Base-by-base conservation (phyloP, 2,329 filamentous ascomycete genomes). In the Cordyceps pruinosa region DNA sequence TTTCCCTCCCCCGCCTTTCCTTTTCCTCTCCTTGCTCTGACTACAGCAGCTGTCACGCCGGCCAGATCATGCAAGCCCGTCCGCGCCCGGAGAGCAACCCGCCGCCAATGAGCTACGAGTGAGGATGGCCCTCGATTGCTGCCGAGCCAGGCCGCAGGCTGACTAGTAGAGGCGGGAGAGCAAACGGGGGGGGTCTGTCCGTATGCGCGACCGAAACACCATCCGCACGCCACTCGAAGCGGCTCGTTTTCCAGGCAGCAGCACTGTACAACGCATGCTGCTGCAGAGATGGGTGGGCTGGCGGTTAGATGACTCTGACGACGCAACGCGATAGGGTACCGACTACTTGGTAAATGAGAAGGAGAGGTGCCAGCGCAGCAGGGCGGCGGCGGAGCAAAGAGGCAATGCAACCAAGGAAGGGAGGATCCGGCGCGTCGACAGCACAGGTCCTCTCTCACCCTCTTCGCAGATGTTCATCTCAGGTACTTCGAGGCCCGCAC, bases 291-390 rank as follows among this genome's bases (percentile, higher is more conserved):
- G 13, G 19, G 21, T 35, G 34, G 34, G 7, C 8, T 21, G 17
- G 45, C 9, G 45, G 45, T 47, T 37, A 17, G n/a, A 34, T 52
- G 48, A 50, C 32, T 25, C 44, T 21, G n/a, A 42, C 8, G 42
- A 8, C 34, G 44, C 32, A 13, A 47, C 15, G 52, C 41, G 44
- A 56, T 56, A 42, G 52, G 52, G 15, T 56, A 56, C 52, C 52
- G 52, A 56, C 32, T 47, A 8, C 30, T 25, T 56, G 52, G 52
- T 56, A 56, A 56, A 47, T 56, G 52, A 56, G 39, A 48, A n/a
- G 52, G 32, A 55, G 39, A 28, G 52, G 42, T 55, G 52, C 52
- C 42, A 55, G 42, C 52, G 23, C 52, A 55, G 52, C 52, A 46
- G 28, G 30, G n/a, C 19, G 19, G 9, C 15, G 41, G 49, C 49